These are phyloP conservation scores for Rhododendron griersonianum DNA, from an alignment of 148 eudicot species.

Conservation along the genomic window DNA sequence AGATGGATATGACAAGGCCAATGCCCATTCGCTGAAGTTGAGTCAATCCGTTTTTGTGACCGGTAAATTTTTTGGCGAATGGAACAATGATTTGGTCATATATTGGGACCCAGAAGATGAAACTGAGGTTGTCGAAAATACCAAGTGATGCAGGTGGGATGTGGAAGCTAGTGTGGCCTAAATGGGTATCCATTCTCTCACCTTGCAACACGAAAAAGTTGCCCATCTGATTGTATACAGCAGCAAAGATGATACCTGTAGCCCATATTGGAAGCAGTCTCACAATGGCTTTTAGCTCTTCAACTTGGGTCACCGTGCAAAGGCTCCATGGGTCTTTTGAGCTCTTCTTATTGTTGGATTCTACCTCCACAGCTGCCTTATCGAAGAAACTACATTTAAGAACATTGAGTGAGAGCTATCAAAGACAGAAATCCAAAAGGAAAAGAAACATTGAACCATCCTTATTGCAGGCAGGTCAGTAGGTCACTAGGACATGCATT, in stretches of 20 bases:
- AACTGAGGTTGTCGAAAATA: slow-evolving; percentile 41
- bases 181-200: slow-evolving; percentile 28
- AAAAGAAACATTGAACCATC: background rate
- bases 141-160: slow-evolving; percentile 51
- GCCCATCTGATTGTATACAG: slow-evolving; percentile 55
- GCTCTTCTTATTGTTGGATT: too few relatives aligned
- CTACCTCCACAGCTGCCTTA: too few relatives aligned
- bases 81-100: slow-evolving; percentile 47
- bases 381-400: too few relatives aligned
- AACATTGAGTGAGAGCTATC: too few relatives aligned
- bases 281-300: slow-evolving; percentile 50
- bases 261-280: slow-evolving; percentile 66
- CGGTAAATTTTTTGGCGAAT: slow-evolving; percentile 38
- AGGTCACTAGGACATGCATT: too few relatives aligned
- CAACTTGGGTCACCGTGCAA: slow-evolving; percentile 36
- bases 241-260: slow-evolving; percentile 50
- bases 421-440: background rate
- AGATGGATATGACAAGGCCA: slow-evolving; percentile 48
- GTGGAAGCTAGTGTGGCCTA: slow-evolving; percentile 31
- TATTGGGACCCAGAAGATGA: slow-evolving; percentile 48
- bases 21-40: slow-evolving; percentile 54
- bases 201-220: slow-evolving; percentile 44
- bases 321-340: too few relatives aligned
- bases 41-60: slow-evolving; percentile 40
- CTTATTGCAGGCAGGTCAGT: too few relatives aligned